Evolutionary conservation across 2,329 filamentous ascomycete species (phyloP).

Genomic region (Cadophora luteo-olivacea): DNA sequence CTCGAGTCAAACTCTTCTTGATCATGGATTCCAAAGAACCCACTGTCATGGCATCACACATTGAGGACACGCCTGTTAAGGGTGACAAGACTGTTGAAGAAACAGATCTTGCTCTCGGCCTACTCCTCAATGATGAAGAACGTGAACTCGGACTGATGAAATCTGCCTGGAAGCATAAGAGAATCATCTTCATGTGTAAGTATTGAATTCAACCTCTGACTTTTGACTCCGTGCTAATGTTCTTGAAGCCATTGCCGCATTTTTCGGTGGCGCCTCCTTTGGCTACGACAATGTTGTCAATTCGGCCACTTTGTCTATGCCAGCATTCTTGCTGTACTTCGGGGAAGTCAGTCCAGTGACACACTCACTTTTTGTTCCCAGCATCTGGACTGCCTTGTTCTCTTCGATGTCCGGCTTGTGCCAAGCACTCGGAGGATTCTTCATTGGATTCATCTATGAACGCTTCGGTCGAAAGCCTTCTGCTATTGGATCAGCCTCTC

Average conservation of each 20-base stretch:
- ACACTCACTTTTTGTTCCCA: slow-evolving; percentile 29
- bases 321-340: slow-evolving; percentile 30
- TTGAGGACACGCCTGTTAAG: background rate
- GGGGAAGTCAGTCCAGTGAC: slow-evolving; percentile 34
- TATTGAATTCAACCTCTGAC: no score
- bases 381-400: slow-evolving; percentile 35
- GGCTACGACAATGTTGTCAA: slow-evolving; percentile 34
- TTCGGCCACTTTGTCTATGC: slow-evolving; percentile 33
- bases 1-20: background rate
- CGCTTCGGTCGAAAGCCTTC: slow-evolving; percentile 30
- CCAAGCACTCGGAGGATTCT: slow-evolving; percentile 31
- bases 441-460: slow-evolving; percentile 30
- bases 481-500: slow-evolving; percentile 24
- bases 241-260: slow-evolving; percentile 4
- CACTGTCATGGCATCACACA: slow-evolving; percentile 1
- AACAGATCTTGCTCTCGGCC: background rate
- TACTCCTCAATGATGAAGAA: slow-evolving; percentile 13
- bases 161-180: slow-evolving; percentile 10
- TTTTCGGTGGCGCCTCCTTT: slow-evolving; percentile 25
- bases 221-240: no score
- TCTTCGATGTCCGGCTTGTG: slow-evolving; percentile 32
- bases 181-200: slow-evolving; percentile 12
- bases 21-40: slow-evolving; percentile 16
- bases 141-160: background rate
- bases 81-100: background rate